Base-by-base conservation (phyloP, 1,139 yeast species). In the Pneumocystis oryctolagi region DNA sequence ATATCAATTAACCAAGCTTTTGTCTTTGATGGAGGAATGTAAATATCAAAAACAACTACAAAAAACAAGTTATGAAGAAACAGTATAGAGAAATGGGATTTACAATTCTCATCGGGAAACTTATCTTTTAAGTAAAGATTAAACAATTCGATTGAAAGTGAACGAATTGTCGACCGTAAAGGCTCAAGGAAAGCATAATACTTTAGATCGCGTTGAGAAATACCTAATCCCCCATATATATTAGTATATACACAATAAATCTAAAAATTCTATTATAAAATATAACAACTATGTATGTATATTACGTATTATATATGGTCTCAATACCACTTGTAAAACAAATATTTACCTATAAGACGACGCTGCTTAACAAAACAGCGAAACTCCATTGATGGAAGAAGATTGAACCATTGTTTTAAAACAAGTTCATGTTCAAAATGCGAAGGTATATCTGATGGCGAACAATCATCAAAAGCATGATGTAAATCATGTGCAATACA, bases 371-470 rank as follows among this genome's bases (percentile, higher is more conserved):
- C 86, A 73, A 89, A 92, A 53, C 90, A 84, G 63, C 98, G 78
- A 71, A 92, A 92, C 73, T 92, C 98, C 67, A 89, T 75, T 0
- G 97, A 89, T 0, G 97, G 97, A 68, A 88, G 89, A 55, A 90
- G 75, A 60, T 80, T 80, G 58, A 81, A 78, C 97, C 97, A 92
- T 72, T 87, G 80, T 59, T 95, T 80, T 57, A 92, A 74, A 4
- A 90, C 85, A 58, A 92, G 75, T 69, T 88, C 95, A 66, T 78
- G 80, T 3, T 74, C 75, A 4, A 74, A 63, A 16, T 68, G 63
- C 2, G 64, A 69, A 1, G 62, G 60, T 1, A 67, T 62, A 1
- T 67, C 70, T 3, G 58, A 58, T 3, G 71, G 70, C 14, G 61
- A 47, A 62, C 75, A 71, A 37, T 66, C 69, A 66, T 82, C 84